Percentiles rank a stretch among this genome's conserved stretches.
Conservation (phyloP, 106 monocot genomes). For the Posidonia australis region DNA sequence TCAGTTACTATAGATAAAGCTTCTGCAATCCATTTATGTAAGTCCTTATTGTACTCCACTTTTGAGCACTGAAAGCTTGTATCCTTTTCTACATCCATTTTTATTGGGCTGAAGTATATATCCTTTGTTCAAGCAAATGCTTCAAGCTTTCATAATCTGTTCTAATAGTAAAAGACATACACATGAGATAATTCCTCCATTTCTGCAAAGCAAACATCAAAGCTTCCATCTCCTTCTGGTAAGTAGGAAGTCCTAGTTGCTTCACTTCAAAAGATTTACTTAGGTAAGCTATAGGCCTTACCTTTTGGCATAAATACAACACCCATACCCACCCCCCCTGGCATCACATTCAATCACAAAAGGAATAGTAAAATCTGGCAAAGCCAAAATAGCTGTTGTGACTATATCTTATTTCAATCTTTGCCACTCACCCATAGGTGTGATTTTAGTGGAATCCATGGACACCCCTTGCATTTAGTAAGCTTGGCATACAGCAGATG, state of each 20-base stretch:
- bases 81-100: neutral
- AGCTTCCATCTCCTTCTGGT: neutral
- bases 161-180: neutral
- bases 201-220: neutral
- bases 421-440: too few species aligned
- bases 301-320: neutral
- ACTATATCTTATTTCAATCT: too few species aligned
- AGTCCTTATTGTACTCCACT: neutral
- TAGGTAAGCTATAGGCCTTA: neutral
- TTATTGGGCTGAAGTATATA: neutral
- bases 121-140: neutral
- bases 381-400: too few species aligned
- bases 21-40: neutral
- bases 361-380: neutral
- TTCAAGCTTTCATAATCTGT: neutral
- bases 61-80: neutral
- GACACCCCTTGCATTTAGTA: too few species aligned
- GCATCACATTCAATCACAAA: conserved; percentile 1
- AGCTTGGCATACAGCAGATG: too few species aligned
- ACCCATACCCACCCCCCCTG: neutral
- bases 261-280: neutral
- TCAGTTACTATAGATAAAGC: neutral
- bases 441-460: too few species aligned
- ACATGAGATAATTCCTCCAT: neutral
- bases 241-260: neutral